Evolutionary conservation across 2,329 filamentous ascomycete genomes (phyloP), one percentile per base, ranked within the genome.

Genomic region (Fusarium sp.): DNA sequence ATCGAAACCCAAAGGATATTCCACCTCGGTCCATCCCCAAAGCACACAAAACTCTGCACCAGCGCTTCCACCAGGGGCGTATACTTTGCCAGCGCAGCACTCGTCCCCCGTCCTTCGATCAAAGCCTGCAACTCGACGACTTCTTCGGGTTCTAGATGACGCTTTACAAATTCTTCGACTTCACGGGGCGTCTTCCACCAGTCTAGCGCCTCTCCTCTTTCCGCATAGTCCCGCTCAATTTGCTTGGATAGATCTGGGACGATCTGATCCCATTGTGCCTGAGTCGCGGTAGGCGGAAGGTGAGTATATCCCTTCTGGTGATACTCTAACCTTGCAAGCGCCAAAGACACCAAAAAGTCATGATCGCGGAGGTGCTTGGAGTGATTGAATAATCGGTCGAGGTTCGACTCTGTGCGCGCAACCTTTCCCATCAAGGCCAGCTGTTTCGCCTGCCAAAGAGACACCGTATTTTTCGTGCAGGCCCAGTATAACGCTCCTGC

Each of bases 401-500:
- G 57, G 16, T 57, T 63, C 34, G 53, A 46, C 3, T 51, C 57
- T 2, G 67, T 57, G 0, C 20, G 31, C 4, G 51, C 54, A 1
- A 58, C 57, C 42, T 44, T 60, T 2, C 63, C 57, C 1, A 58
- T 27, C 29, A 61, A 50, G 25, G 71, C 66, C 14, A 67, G 36
- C 25, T 70, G 61, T 38, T 70, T 58, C 11, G 54, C 65, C 38
- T 67, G 70, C 74, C 74, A 75, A 0, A 74, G 29, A 5, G 66
- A 61, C 6, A 75, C 68, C 0, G 70, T 72, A 11, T 72, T 65
- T 27, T 62, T 64, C 4, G 62, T 68, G 29, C 67, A 70, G 4
- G 72, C 71, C 74, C 74, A 75, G 33, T 74, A 74, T 0, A 75
- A n/a, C 1, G 71, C 69, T 8, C 71, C 72, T 0, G 72, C 63